Percentiles rank a stretch among this genome's conserved stretches.
phyloP scores from a whole-genome alignment of 441 rosid species.

The Sinapis alba region DNA sequence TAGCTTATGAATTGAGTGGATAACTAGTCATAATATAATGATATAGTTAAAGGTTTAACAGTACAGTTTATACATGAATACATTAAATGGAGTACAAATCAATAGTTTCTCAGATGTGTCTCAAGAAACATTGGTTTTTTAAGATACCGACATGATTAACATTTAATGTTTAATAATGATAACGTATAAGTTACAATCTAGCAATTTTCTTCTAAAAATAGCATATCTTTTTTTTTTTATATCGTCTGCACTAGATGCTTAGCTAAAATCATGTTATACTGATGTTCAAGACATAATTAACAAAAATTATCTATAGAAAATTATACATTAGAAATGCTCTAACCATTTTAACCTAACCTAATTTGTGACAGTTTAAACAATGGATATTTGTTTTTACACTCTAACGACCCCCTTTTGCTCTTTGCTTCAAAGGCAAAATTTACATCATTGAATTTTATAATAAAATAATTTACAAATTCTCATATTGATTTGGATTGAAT shows the following conservation, averaged over 20 bases:
- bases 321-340: background rate
- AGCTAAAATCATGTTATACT: background rate
- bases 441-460: background rate
- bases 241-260: background rate
- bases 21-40: conserved; percentile 12
- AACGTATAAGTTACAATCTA: too few relatives aligned
- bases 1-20: conserved; percentile 22
- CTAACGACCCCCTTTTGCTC: background rate
- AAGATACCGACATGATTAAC: background rate
- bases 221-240: too few relatives aligned
- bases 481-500: background rate
- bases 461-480: background rate
- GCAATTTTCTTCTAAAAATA: background rate
- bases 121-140: background rate
- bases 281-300: too few relatives aligned
- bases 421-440: background rate
- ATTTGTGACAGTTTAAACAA: background rate
- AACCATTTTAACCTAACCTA: background rate
- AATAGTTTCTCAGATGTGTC: background rate
- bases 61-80: background rate
- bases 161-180: too few relatives aligned
- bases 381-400: background rate
- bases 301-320: too few relatives aligned
- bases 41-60: background rate
- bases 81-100: background rate